Evolutionary conservation across 371 early-diverging fungal species (phyloP).

Genomic region (Rhizopus stolonifer): DNA sequence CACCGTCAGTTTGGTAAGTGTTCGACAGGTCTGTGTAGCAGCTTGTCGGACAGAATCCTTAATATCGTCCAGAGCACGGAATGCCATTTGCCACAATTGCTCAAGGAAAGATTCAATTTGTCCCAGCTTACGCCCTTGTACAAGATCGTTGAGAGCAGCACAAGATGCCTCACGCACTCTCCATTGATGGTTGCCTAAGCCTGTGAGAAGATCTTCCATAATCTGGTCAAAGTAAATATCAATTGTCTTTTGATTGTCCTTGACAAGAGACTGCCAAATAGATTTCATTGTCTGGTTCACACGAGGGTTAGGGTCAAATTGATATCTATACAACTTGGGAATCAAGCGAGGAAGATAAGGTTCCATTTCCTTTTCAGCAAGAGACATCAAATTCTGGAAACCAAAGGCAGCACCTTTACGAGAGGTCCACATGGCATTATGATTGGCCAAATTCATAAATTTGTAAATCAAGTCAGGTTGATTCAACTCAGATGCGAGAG

Average conservation of each 20-base stretch:
- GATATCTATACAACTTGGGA: slow-evolving; percentile 83
- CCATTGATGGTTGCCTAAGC: slow-evolving; percentile 85
- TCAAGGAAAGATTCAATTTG: slow-evolving; percentile 77
- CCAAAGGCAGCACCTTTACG: slow-evolving; percentile 91
- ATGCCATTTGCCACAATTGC: slow-evolving; percentile 84
- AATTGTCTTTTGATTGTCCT: slow-evolving; percentile 72
- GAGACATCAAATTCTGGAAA: slow-evolving; percentile 74
- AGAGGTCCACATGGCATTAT: slow-evolving; percentile 88
- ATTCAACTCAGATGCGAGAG: slow-evolving; percentile 88
- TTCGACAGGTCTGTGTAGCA: slow-evolving; percentile 78
- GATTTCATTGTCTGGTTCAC: slow-evolving; percentile 86
- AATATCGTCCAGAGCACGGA: slow-evolving; percentile 91
- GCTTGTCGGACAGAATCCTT: slow-evolving; percentile 89
- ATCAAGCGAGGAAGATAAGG: slow-evolving; percentile 76
- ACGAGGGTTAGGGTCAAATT: slow-evolving; percentile 86
- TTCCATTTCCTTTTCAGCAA: slow-evolving; percentile 77
- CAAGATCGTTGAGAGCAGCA: slow-evolving; percentile 75
- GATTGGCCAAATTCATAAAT: slow-evolving; percentile 91
- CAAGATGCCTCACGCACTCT: slow-evolving; percentile 82
- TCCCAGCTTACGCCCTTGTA: slow-evolving; percentile 66
- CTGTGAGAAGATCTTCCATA: slow-evolving; percentile 71
- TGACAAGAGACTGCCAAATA: slow-evolving; percentile 85
- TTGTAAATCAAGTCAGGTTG: slow-evolving; percentile 94
- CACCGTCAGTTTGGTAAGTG: slow-evolving; percentile 78
- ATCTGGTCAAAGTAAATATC: slow-evolving; percentile 82